phyloP scores from a whole-genome alignment of 1,139 yeast species.

The Taiozyma sp. region DNA sequence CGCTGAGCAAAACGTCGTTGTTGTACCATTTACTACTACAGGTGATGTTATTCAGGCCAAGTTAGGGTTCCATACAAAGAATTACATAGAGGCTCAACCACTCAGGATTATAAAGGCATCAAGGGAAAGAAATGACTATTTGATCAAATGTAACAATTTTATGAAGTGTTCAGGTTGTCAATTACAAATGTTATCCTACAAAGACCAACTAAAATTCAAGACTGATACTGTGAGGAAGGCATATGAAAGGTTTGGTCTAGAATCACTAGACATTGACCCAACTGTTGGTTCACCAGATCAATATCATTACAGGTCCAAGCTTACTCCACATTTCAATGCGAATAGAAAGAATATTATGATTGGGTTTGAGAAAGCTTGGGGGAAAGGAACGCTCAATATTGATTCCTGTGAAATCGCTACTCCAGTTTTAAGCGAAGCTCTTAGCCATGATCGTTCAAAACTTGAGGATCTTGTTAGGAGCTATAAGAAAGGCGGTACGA shows the following conservation, averaged over 20 bases:
- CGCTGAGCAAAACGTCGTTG: slow-evolving; percentile 23
- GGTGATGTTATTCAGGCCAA: slow-evolving; percentile 62
- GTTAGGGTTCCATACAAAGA: slow-evolving; percentile 58
- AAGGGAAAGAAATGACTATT: slow-evolving; percentile 36
- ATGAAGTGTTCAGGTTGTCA: slow-evolving; percentile 76
- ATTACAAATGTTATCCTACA: slow-evolving; percentile 63
- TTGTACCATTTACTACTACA: slow-evolving; percentile 70
- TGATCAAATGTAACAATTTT: slow-evolving; percentile 56
- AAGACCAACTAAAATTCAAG: slow-evolving; percentile 58
- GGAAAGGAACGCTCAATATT: slow-evolving; percentile 61
- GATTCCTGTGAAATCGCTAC: slow-evolving; percentile 84
- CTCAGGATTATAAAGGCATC: slow-evolving; percentile 40
- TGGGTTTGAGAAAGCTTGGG: slow-evolving; percentile 58
- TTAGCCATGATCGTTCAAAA: slow-evolving; percentile 48
- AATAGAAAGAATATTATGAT: slow-evolving; percentile 33
- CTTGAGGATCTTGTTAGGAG: slow-evolving; percentile 36
- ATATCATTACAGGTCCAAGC: slow-evolving; percentile 67
- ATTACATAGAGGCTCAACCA: slow-evolving; percentile 61
- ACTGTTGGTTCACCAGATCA: slow-evolving; percentile 68
- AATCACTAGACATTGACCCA: slow-evolving; percentile 42
- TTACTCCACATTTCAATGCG: slow-evolving; percentile 81
- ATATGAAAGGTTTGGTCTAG: slow-evolving; percentile 39
- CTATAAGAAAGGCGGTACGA: slow-evolving; percentile 70
- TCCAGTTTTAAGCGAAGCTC: slow-evolving; percentile 52
- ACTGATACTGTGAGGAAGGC: slow-evolving; percentile 62